Percentiles rank a stretch among this genome's conserved stretches.
phyloP scores from a whole-genome alignment of 177 flowering plant genomes.

The Vitis hybrid region DNA sequence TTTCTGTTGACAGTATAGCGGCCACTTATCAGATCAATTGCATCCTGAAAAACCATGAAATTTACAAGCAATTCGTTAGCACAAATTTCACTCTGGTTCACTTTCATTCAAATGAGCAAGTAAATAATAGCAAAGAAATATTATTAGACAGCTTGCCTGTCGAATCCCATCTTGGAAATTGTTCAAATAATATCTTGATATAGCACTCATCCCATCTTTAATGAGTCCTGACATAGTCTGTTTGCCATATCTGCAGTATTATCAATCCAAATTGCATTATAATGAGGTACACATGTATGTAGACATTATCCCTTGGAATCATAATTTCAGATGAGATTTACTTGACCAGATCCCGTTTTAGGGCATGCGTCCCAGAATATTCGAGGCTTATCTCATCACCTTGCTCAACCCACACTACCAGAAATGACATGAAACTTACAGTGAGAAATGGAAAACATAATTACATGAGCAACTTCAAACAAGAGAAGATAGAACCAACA shows the following conservation, averaged over 20 bases:
- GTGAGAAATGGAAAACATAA: constrained; percentile 2
- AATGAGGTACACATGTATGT: not conserved
- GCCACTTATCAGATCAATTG: constrained; percentile 90
- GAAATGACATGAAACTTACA: constrained; percentile 9
- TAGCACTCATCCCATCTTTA: constrained; percentile 89
- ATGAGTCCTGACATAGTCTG: constrained; percentile 73
- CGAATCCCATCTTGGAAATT: constrained; percentile 92
- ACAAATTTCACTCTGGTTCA: not conserved
- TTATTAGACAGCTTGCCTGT: constrained; percentile 50
- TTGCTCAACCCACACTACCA: constrained; percentile 91
- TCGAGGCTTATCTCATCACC: constrained; percentile 96
- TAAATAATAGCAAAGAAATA: not conserved
- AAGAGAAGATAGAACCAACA: constrained; percentile 4
- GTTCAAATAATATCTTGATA: constrained; percentile 86
- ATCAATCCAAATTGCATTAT: constrained; percentile 11
- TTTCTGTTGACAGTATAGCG: constrained; percentile 58
- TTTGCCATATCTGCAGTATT: constrained; percentile 66
- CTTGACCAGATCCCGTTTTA: constrained; percentile 93
- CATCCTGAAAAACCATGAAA: constrained; percentile 59
- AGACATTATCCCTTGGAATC: not conserved
- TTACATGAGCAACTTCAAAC: not conserved
- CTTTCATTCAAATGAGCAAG: not conserved
- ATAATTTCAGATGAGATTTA: constrained; percentile 16
- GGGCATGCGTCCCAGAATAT: constrained; percentile 89
- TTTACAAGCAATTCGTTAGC: not conserved